These are phyloP conservation scores for Linanthus parryae DNA, from an alignment of 148 eudicot species.

Conservation along the genomic window DNA sequence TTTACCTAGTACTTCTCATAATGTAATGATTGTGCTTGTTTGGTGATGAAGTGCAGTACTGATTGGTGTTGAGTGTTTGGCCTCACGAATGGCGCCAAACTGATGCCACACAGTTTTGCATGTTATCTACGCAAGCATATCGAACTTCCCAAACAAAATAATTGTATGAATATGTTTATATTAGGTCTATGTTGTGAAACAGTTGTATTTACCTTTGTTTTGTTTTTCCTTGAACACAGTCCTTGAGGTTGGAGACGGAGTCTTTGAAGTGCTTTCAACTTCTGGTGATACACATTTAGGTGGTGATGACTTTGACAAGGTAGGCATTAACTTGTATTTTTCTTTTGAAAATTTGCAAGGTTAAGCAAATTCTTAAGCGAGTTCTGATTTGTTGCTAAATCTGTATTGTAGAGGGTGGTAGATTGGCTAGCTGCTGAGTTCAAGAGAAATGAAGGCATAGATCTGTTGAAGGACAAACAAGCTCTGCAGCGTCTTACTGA, in stretches of 20 bases:
- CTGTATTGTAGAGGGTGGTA: slow-evolving; percentile 65
- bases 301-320: slow-evolving; percentile 99
- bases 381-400: background rate
- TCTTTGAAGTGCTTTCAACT: slow-evolving; percentile 95
- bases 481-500: slow-evolving; percentile 96
- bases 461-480: slow-evolving; percentile 93
- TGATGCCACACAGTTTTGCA: too few relatives aligned
- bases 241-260: slow-evolving; percentile 99
- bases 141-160: too few relatives aligned
- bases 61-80: too few relatives aligned
- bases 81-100: too few relatives aligned
- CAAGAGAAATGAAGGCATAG: slow-evolving; percentile 87
- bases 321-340: slow-evolving; percentile 2
- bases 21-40: too few relatives aligned
- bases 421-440: slow-evolving; percentile 88
- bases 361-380: background rate
- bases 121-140: too few relatives aligned
- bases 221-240: slow-evolving; percentile 27
- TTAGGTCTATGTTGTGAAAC: too few relatives aligned
- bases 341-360: background rate
- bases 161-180: too few relatives aligned
- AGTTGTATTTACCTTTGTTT: too few relatives aligned
- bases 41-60: too few relatives aligned
- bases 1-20: too few relatives aligned
- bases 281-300: slow-evolving; percentile 99